phyloP scores from a whole-genome alignment of 352 stramenopile genomes.

The Phytophthora ramorum region DNA sequence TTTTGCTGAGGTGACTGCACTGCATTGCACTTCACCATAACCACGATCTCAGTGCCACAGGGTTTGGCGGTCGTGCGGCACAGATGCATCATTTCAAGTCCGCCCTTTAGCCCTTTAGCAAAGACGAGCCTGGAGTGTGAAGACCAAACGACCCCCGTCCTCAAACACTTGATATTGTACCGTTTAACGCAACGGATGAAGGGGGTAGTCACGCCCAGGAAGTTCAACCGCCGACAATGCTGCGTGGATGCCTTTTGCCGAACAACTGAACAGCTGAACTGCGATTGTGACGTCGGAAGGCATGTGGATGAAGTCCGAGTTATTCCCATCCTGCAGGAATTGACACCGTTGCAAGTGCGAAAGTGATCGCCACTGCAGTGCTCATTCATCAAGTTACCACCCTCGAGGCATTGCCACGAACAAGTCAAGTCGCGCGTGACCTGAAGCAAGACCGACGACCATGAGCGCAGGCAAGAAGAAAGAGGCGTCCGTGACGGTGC shows the following conservation, averaged over 20 bases:
- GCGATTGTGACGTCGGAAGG: slow-evolving; percentile 23
- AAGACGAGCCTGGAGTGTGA: slow-evolving; percentile 13
- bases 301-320: slow-evolving; percentile 35
- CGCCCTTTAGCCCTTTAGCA: slow-evolving; percentile 22
- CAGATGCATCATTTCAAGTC: slow-evolving; percentile 21
- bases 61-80: neutral
- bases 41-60: no score
- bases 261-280: slow-evolving; percentile 27
- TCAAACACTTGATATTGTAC: neutral
- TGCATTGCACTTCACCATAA: no score
- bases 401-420: neutral
- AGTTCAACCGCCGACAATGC: slow-evolving; percentile 20
- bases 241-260: slow-evolving; percentile 35
- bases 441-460: slow-evolving; percentile 2
- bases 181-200: slow-evolving; percentile 17
- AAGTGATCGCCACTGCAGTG: neutral
- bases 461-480: slow-evolving; percentile 23
- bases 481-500: neutral
- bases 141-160: slow-evolving; percentile 14
- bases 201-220: slow-evolving; percentile 1
- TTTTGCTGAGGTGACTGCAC: no score
- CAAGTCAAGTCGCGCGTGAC: slow-evolving; percentile 16
- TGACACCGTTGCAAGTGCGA: neutral
- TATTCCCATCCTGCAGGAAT: slow-evolving; percentile 26
- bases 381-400: slow-evolving; percentile 27